A percentile compares a stretch with the other conserved stretches of the same genome.
These are phyloP conservation scores for Nothomitra cinnamomea DNA, from an alignment of 2,329 filamentous ascomycete genomes.

Conservation along the genomic window DNA sequence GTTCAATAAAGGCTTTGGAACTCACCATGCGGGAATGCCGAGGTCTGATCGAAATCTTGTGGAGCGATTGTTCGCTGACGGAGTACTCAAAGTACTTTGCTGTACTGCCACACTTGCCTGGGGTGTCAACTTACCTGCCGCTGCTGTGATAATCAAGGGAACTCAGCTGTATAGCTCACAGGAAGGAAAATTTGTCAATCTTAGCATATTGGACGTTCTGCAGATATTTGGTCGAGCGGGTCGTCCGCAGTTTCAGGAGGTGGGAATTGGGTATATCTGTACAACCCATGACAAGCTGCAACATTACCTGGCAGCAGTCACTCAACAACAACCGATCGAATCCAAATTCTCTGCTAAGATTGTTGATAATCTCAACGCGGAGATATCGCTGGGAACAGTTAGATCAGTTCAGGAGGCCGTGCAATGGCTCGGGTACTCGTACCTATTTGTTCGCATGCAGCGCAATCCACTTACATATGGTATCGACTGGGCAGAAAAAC, in stretches of 20 bases:
- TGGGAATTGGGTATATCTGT: conserved; percentile 94
- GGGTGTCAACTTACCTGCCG: conserved; percentile 96
- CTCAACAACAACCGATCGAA: conserved; percentile 91
- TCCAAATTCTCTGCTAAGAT: conserved; percentile 89
- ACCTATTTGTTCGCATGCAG: conserved; percentile 92
- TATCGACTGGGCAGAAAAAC: conserved; percentile 83
- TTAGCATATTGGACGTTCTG: conserved; percentile 89
- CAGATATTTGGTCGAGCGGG: conserved; percentile 98
- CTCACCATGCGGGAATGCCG: conserved; percentile 94
- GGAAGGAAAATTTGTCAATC: conserved; percentile 89
- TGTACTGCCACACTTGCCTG: conserved; percentile 96
- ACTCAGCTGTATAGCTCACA: conserved; percentile 94
- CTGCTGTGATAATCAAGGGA: conserved; percentile 93
- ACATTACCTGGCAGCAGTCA: conserved; percentile 85
- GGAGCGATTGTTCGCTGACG: conserved; percentile 78
- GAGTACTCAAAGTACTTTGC: conserved; percentile 90
- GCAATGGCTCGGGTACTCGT: conserved; percentile 95
- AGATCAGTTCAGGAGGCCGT: conserved; percentile 88
- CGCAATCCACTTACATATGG: conserved; percentile 82
- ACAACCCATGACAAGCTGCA: conserved; percentile 86
- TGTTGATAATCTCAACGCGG: conserved; percentile 92
- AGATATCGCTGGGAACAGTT: conserved; percentile 84
- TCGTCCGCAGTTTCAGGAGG: conserved; percentile 93
- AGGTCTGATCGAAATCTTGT: conserved; percentile 89
- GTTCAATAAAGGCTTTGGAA: conserved; percentile 76